Conservation (phyloP, 495 filamentous ascomycete genomes). For the Hypoxylon trugodes region DNA sequence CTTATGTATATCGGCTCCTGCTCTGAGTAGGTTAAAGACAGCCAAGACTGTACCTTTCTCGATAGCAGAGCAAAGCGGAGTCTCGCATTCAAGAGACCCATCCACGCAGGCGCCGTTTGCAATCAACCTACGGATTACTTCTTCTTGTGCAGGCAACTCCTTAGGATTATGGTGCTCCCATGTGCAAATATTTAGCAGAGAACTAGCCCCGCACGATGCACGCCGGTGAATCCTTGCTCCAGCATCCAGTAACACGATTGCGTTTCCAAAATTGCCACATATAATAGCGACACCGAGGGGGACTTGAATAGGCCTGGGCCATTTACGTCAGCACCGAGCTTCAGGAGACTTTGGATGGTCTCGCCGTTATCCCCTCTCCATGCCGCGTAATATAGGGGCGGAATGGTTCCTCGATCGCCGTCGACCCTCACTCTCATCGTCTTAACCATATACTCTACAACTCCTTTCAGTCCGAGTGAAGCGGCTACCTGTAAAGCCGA, state of each 20-base stretch:
- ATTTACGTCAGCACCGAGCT: slow-evolving; percentile 21
- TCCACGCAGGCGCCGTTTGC: background rate
- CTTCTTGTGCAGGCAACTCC: background rate
- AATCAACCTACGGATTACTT: slow-evolving; percentile 9
- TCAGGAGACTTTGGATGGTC: slow-evolving; percentile 1
- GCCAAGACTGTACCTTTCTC: background rate
- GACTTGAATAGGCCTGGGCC: background rate
- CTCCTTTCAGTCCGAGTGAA: background rate
- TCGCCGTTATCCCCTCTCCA: background rate
- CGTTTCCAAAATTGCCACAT: background rate
- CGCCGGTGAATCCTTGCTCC: background rate
- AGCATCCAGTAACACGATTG: slow-evolving; percentile 4
- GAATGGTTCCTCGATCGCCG: background rate
- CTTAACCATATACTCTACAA: slow-evolving; percentile 16
- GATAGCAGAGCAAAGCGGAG: slow-evolving; percentile 14
- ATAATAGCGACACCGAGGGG: slow-evolving; percentile 6
- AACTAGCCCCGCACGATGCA: background rate
- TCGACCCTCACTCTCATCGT: slow-evolving; percentile 11
- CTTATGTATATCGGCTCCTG: slow-evolving; percentile 13
- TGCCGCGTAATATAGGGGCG: slow-evolving; percentile 15
- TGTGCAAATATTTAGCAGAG: slow-evolving; percentile 5
- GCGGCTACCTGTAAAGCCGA: slow-evolving; percentile 22
- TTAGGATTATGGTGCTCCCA: background rate
- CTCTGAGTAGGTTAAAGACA: slow-evolving; percentile 12
- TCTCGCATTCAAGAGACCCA: background rate